Percentiles rank a stretch among this genome's conserved stretches.
phyloP scores from a whole-genome alignment of 306 rosid species.

The Bauhinia variegata region DNA sequence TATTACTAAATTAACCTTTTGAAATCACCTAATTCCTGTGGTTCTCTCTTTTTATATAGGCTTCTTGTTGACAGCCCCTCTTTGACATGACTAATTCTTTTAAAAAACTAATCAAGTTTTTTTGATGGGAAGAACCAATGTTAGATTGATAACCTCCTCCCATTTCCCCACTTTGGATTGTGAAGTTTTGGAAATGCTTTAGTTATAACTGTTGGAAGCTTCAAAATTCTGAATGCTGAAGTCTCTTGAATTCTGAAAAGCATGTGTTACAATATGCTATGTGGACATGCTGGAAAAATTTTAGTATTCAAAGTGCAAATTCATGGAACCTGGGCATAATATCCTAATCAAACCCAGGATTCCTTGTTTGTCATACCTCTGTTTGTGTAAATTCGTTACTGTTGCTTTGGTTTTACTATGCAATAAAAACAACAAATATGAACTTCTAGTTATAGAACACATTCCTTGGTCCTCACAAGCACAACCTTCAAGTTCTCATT shows the following conservation, averaged over 20 bases:
- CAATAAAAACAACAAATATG: not conserved
- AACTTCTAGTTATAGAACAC: not conserved
- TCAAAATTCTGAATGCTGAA: not conserved
- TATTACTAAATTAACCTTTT: slow-evolving; percentile 21
- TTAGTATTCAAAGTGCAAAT: not conserved
- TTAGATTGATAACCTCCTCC: not conserved
- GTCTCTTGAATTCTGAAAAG: not conserved
- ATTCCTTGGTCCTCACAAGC: not conserved
- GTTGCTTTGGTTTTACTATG: not conserved
- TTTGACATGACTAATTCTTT: not conserved
- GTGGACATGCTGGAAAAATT: not conserved
- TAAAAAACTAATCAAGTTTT: slow-evolving; percentile 5
- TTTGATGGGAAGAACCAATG: not conserved
- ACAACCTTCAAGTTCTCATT: slow-evolving; percentile 23
- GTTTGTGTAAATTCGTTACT: not conserved
- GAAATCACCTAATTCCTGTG: slow-evolving; percentile 11
- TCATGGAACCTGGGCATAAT: not conserved
- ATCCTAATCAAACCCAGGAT: slow-evolving; percentile 8
- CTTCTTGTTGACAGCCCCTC: slow-evolving; percentile 17
- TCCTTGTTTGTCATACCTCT: slow-evolving; percentile 2
- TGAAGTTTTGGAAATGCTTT: slow-evolving; percentile 12
- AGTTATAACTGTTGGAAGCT: slow-evolving; percentile 10
- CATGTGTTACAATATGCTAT: not conserved
- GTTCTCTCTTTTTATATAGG: slow-evolving; percentile 4
- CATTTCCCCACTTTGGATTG: not conserved